These are phyloP conservation scores for Phytophthora idaei DNA, from an alignment of 352 stramenopile species.

Conservation along the genomic window DNA sequence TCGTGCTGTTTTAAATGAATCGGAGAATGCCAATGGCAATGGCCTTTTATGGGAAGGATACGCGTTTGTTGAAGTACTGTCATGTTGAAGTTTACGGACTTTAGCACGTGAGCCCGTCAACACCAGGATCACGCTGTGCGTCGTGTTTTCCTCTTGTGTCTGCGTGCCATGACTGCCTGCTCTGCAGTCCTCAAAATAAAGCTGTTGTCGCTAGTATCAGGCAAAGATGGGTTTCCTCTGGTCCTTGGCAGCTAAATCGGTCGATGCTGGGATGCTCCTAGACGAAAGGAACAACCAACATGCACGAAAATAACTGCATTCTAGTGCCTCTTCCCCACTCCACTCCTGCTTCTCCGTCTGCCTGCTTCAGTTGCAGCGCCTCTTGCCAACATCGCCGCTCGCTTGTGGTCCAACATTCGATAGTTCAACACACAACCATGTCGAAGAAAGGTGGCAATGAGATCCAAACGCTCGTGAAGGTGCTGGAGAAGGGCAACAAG, in stretches of 20 bases:
- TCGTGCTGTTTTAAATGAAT: neutral
- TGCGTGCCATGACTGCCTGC: no score
- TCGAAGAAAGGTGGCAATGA: constrained; percentile 75
- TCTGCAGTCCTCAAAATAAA: constrained; percentile 18
- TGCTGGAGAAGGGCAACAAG: constrained; percentile 70
- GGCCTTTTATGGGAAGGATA: neutral
- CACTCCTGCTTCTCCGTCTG: constrained; percentile 36
- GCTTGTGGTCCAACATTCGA: neutral
- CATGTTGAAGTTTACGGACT: neutral
- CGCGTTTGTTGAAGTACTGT: no score
- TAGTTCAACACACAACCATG: constrained; percentile 34
- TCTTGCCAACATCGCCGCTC: neutral
- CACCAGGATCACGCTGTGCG: no score
- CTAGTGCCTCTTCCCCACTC: neutral
- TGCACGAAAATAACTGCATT: constrained; percentile 32
- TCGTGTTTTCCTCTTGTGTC: no score
- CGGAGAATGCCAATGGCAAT: neutral
- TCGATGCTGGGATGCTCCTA: constrained; percentile 17
- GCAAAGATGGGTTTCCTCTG: constrained; percentile 16
- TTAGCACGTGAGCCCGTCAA: neutral
- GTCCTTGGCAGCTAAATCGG: constrained; percentile 29
- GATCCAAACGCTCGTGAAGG: constrained; percentile 66
- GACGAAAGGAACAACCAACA: constrained; percentile 6
- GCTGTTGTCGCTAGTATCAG: neutral
- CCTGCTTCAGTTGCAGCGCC: constrained; percentile 21